Evolutionary conservation across 2,329 filamentous ascomycete species (phyloP), one percentile per base, ranked within the genome.

Genomic region (Trichoderma atrobrunneum): DNA sequence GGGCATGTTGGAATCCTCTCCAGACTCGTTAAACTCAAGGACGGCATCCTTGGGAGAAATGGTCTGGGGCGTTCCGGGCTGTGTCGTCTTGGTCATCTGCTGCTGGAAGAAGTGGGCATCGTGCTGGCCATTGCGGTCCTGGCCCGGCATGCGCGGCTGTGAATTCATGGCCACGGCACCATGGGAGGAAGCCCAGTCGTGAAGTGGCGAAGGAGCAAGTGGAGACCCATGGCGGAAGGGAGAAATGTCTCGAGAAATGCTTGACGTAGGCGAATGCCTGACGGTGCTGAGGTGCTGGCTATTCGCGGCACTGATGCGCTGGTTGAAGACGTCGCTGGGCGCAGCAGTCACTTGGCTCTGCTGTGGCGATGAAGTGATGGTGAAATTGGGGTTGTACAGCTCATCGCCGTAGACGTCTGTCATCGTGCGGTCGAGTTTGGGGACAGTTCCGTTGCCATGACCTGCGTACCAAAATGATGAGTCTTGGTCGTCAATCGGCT

Each of bases 11-110:
- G 56, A 34, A 62, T 92, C 91, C 21, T 91, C 90, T 3, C 95
- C 92, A 0, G 85, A 82, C 51, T 96, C 93, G 73, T 91, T 89
- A 79, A 95, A 97, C 73, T 98, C 95, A 64, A 98, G 83, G 73
- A 97, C 83, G 1, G 95, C 93, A 78, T 98, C 95, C 82, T 97
- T 97, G 28, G 95, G 96, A 1, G 95, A 98, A 61, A 99, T 97
- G 0, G 95, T 97, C 81, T 93, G 93, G n/a, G 91, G 87, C 0
- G 86, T 87, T 7, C 85, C 80, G 1, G 85, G 83, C 60, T 86
- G 81, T 32, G 82, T 75, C 76, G 82, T 75, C 76, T 74, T 82
- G 78, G 71, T 74, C 67, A 75, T 74, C 85, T 85, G 83, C 24
- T 85, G 81, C 56, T 82, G 83, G 21, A 84, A 74, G 11, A 82